phyloP scores from a whole-genome alignment of 2,329 filamentous ascomycete species.

The Monilinia aucupariae region DNA sequence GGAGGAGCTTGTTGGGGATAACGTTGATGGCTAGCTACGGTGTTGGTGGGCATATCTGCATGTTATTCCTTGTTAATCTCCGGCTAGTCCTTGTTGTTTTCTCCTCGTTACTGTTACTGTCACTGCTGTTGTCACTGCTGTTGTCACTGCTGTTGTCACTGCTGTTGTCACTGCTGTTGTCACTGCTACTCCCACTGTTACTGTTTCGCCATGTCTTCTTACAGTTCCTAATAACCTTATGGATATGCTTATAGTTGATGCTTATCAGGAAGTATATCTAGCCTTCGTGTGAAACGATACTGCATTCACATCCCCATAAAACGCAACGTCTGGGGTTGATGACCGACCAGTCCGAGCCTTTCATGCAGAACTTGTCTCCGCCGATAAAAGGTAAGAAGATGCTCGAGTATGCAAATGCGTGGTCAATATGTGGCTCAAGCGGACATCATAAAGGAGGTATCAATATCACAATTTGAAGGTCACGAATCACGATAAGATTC shows the following conservation, averaged over 20 bases:
- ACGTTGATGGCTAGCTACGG: neutral
- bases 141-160: neutral
- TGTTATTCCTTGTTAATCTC: neutral
- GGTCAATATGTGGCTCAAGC: neutral
- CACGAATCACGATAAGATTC: slow-evolving; percentile 16
- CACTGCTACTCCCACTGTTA: neutral
- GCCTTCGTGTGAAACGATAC: neutral
- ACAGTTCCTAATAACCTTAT: neutral
- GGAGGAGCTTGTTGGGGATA: neutral
- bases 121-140: too few species aligned
- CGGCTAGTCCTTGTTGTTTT: neutral
- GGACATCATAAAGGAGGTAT: neutral
- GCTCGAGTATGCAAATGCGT: neutral
- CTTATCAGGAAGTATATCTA: neutral
- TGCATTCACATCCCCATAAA: neutral
- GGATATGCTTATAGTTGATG: neutral
- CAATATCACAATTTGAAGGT: neutral
- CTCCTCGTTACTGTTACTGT: neutral
- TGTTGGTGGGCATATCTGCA: neutral
- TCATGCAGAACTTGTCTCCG: slow-evolving; percentile 3
- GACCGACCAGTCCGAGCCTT: neutral
- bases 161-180: too few species aligned
- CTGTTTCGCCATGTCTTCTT: neutral
- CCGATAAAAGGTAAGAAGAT: neutral
- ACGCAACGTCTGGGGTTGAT: neutral